These are phyloP conservation scores for Dictyophora rubrovolvata DNA, from an alignment of 768 basidiomycete genomes.

Conservation along the genomic window DNA sequence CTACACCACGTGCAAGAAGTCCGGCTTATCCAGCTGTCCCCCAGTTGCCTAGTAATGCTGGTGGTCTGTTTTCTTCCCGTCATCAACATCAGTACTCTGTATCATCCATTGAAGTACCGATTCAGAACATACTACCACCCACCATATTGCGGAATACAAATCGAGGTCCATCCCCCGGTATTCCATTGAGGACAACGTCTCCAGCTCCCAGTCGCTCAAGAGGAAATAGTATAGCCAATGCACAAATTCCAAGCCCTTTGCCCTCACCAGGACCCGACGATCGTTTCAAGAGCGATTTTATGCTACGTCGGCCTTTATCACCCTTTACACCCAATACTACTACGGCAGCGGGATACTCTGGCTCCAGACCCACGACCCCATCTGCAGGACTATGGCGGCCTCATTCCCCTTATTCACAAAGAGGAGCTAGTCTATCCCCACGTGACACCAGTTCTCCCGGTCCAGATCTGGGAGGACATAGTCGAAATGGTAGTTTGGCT, in stretches of 20 bases:
- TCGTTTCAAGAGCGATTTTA: conserved; percentile 40
- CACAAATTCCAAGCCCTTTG: conserved; percentile 1
- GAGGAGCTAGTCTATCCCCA: neutral
- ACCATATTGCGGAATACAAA: conserved; percentile 4
- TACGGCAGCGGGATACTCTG: conserved; percentile 49
- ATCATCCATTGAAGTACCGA: neutral
- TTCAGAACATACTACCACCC: conserved; percentile 6
- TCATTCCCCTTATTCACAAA: conserved; percentile 2
- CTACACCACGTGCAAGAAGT: conserved; percentile 57
- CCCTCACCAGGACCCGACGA: conserved; percentile 27
- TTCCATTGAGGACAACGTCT: conserved; percentile 2
- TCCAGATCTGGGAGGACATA: conserved; percentile 26
- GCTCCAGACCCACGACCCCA: conserved; percentile 44
- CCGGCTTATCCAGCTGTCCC: conserved; percentile 33
- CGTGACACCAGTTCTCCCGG: neutral
- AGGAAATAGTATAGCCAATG: neutral
- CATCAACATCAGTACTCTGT: conserved; percentile 38
- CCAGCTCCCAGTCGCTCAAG: neutral
- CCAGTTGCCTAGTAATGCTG: conserved; percentile 40
- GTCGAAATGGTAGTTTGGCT: conserved; percentile 50
- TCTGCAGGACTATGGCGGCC: conserved; percentile 26
- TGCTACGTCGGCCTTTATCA: conserved; percentile 57
- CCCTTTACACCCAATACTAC: conserved; percentile 47
- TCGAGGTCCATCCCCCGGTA: neutral
- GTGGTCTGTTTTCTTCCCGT: conserved; percentile 37